Percentiles rank a stretch among this genome's conserved stretches.
Evolutionary conservation across 305 asterid species (phyloP).

Genomic region (Solanum hybrid): DNA sequence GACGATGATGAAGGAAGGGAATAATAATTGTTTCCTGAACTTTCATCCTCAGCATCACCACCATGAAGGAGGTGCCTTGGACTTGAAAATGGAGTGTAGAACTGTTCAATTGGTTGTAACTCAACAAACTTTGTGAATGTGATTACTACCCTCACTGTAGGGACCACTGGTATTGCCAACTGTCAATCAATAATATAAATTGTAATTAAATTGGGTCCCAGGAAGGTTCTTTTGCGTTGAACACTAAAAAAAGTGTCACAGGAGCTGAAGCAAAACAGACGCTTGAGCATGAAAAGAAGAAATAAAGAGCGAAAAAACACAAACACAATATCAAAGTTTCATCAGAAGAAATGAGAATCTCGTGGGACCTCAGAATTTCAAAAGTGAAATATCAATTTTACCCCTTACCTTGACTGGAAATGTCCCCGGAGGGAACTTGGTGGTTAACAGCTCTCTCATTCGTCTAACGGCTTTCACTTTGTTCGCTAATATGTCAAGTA

Average conservation of each 20-base stretch:
- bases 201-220: conserved; percentile 4
- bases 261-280: conserved; percentile 18
- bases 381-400: conserved; percentile 9
- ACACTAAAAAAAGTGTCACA: conserved; percentile 4
- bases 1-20: conserved; percentile 26
- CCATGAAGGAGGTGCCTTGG: conserved; percentile 39
- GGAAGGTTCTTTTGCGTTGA: neutral
- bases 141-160: conserved; percentile 84
- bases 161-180: conserved; percentile 94
- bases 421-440: conserved; percentile 75
- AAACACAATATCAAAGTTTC: conserved; percentile 18
- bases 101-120: conserved; percentile 55
- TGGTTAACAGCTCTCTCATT: conserved; percentile 86
- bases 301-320: conserved; percentile 18
- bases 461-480: conserved; percentile 86
- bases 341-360: conserved; percentile 21
- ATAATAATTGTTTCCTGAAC: conserved; percentile 19
- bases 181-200: conserved; percentile 16
- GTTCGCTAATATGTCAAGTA: conserved; percentile 71
- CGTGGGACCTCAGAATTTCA: conserved; percentile 20
- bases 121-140: conserved; percentile 82
- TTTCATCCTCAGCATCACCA: conserved; percentile 16
- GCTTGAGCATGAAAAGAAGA: conserved; percentile 49
- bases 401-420: conserved; percentile 86
- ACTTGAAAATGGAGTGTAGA: conserved; percentile 78